Base-by-base conservation (phyloP, 257 asterid species). In the Thymus quinquecostatus region DNA sequence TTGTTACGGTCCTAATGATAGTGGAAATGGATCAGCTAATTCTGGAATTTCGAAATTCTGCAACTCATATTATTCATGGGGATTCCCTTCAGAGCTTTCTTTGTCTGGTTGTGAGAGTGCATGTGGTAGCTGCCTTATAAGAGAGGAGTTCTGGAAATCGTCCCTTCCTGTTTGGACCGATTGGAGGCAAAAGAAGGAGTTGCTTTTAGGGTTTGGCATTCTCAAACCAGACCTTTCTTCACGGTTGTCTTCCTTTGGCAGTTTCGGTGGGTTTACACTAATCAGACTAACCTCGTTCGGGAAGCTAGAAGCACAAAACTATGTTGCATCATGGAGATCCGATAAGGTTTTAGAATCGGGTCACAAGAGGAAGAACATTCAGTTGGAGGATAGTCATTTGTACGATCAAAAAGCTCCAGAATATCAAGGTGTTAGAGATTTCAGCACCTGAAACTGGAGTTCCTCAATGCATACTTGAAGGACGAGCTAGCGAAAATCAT, bases 181-280 rank as follows among this genome's bases (percentile, higher is more conserved):
- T 74, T 91, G 96, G 97, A 87, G 97, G 81, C 90, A 93, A 82
- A 93, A 82, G 64, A 82, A 78, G 66, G 84, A 76, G 38, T 28
- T 81, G 29, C 78, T 83, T 74, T 51, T 83, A 83, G 98, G 98
- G 34, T 89, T 93, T 82, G 85, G 86, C 55, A 75, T 89, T 77
- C 84, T 89, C 41, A 67, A 74, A 29, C 68, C 80, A 12, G 80
- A 81, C 75, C 56, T 81, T 40, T 77, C 77, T 53, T 69, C 78
- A 3, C 64, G 65, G 66, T 49, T 81, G 71, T 67, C 78, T 60
- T 73, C 83, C n/a, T 28, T 80, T 61, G 70, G 75, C 59, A 71
- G 69, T 50, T 71, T 68, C 68, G 94, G 83, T 73, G 91, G 92
- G 47, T 89, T 93, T 76, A 62, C 63, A 8, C 69, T 93, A 12